Evolutionary conservation across 345 rosid species (phyloP).

Genomic region (Eucalyptus sideroxylon): DNA sequence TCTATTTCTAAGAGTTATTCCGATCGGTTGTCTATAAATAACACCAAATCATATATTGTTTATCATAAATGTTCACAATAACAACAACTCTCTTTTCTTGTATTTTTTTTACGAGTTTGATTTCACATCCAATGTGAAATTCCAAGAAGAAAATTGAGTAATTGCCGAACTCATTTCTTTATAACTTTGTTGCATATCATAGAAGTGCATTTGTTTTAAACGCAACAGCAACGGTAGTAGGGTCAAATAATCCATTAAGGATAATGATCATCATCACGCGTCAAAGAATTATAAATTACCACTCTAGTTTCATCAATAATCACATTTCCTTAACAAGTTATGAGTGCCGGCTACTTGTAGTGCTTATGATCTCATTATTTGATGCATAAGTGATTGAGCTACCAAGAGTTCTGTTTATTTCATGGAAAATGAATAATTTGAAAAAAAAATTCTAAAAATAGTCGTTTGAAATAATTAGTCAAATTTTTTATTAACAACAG

Average conservation of each 20-base stretch:
- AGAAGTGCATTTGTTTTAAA: no score
- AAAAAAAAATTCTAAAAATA: neutral
- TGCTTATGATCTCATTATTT: neutral
- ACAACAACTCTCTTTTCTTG: neutral
- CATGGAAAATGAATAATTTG: neutral
- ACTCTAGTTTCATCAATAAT: neutral
- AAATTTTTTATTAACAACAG: fast-evolving
- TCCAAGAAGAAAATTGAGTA: no score
- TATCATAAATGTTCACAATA: neutral
- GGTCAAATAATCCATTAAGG: neutral
- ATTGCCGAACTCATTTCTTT: no score
- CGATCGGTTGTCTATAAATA: neutral
- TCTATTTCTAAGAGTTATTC: neutral
- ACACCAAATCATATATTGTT: neutral
- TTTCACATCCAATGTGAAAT: no score
- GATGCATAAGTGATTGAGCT: neutral
- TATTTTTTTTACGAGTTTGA: neutral
- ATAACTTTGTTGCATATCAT: no score
- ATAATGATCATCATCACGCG: no score
- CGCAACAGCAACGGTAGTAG: fast-evolving
- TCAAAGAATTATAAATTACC: neutral
- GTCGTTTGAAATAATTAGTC: neutral
- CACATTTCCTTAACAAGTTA: neutral
- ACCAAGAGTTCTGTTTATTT: fast-evolving
- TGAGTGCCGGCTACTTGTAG: fast-evolving